These are phyloP conservation scores for Starmerella scarabaei DNA, from an alignment of 805 yeast species.

Conservation along the genomic window DNA sequence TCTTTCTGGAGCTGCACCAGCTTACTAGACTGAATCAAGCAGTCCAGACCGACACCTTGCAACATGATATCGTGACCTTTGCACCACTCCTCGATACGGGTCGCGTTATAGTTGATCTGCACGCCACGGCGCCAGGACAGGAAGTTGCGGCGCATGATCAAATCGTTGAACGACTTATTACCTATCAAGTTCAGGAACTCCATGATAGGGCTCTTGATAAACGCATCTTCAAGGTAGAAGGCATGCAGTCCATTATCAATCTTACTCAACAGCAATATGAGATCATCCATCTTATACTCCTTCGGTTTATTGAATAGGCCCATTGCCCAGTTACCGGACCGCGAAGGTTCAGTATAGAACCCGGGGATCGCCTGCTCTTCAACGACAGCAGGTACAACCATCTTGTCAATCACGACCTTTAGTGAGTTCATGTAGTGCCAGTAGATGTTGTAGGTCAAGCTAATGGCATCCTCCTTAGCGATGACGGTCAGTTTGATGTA, in stretches of 20 bases:
- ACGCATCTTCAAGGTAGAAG: slow-evolving; percentile 73
- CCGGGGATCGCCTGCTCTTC: slow-evolving; percentile 93
- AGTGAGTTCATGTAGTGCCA: slow-evolving; percentile 95
- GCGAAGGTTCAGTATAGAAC: slow-evolving; percentile 66
- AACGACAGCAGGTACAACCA: slow-evolving; percentile 89
- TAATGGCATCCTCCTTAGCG: slow-evolving; percentile 87
- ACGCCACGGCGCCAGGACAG: slow-evolving; percentile 96
- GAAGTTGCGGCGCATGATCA: slow-evolving; percentile 87
- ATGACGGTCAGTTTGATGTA: slow-evolving; percentile 79
- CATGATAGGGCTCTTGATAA: slow-evolving; percentile 67
- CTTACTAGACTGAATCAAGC: slow-evolving; percentile 85
- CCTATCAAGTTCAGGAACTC: slow-evolving; percentile 80
- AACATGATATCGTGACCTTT: slow-evolving; percentile 83
- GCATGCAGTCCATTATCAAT: slow-evolving; percentile 89
- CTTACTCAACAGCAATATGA: slow-evolving; percentile 74
- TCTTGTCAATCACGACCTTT: slow-evolving; percentile 79
- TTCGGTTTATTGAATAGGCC: slow-evolving; percentile 34
- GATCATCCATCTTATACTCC: slow-evolving; percentile 83
- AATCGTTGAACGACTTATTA: slow-evolving; percentile 86
- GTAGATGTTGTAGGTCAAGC: slow-evolving; percentile 82
- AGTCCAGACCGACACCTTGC: slow-evolving; percentile 71
- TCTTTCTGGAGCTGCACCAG: slow-evolving; percentile 82
- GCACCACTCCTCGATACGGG: slow-evolving; percentile 97
- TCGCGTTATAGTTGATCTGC: slow-evolving; percentile 90
- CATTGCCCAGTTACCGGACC: slow-evolving; percentile 61